Base-by-base conservation (phyloP, 2,329 filamentous ascomycete species). In the Stachybotrys chartarum region DNA sequence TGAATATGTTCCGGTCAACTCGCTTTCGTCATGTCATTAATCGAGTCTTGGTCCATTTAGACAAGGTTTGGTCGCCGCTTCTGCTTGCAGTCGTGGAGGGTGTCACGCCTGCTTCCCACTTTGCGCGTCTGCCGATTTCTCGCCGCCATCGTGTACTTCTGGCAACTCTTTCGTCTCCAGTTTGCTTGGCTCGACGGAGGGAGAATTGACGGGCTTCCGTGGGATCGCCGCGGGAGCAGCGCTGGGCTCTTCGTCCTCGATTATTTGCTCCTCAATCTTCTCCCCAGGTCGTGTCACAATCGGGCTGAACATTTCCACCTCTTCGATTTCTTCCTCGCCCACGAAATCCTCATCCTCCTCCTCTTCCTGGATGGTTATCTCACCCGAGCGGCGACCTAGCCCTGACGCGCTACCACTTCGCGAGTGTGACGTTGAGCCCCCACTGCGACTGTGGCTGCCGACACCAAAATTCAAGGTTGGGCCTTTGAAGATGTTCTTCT, bases 401-500 rank as follows among this genome's bases (percentile, higher is more conserved):
- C 79, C 81, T 30, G 75, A 82, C 3, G 84, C 80, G 62, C 87
- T 91, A 1, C 80, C 80, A 70, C 75, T 86, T 56, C 80, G 78
- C 70, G 79, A 74, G 63, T 81, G 73, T 54, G 76, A 70, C 24
- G 70, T 68, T 7, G 69, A 69, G 17, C 64, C 58, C 2, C 58
- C 57, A 58, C 72, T 78, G 55, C 79, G 72, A 64, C 71, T 12
- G 46, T 72, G 62, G 51, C 68, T 62, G 31, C 70, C 64, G n/a
- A 65, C 73, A 54, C 76, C 77, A 50, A 85, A 75, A 60, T 81
- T 80, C 32, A 87, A 73, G 70, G 84, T 85, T 0, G 90, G 90
- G 0, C 90, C 90, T 68, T 93, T 93, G 75, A 95, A 94, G 2
- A 92, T 70, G 55, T 84, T 90, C 56, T 88, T 82, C 73, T 93